Evolutionary conservation across 1,139 yeast genomes (phyloP).

Genomic region (Martiniozyma asiatica): DNA sequence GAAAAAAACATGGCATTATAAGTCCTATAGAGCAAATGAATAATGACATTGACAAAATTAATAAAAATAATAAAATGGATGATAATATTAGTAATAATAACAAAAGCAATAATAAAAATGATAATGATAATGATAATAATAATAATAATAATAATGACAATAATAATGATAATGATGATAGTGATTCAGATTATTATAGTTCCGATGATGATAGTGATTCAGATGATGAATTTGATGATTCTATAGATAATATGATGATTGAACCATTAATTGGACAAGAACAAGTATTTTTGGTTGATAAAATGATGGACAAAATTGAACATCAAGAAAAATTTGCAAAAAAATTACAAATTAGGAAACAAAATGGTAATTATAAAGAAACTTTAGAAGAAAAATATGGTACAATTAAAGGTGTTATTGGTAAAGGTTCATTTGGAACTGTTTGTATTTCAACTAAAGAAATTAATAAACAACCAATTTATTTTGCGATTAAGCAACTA

Average conservation of each 20-base stretch:
- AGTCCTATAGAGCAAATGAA: constrained; percentile 3
- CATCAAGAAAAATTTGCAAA: constrained; percentile 19
- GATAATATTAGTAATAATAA: constrained; percentile 1
- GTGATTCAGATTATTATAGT: constrained; percentile 15
- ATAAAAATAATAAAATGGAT: constrained; percentile 7
- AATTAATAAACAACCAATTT: constrained; percentile 23
- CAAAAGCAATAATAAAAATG: constrained; percentile 12
- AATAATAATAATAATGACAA: constrained; percentile 20
- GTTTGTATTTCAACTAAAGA: constrained; percentile 40
- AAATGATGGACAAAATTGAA: constrained; percentile 32
- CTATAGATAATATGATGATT: constrained; percentile 25
- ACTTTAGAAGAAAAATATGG: constrained; percentile 41
- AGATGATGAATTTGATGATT: constrained; percentile 22
- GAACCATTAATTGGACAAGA: constrained; percentile 47
- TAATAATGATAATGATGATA: constrained; percentile 19
- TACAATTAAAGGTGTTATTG: constrained; percentile 46
- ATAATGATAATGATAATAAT: constrained; percentile 9
- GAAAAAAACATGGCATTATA: constrained; percentile 4
- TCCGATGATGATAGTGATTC: constrained; percentile 22
- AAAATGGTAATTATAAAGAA: constrained; percentile 16
- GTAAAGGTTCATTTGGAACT: constrained; percentile 61
- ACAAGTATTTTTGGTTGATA: constrained; percentile 40
- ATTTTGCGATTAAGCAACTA: constrained; percentile 64
- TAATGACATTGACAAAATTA: constrained; percentile 22
- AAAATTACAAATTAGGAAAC: constrained; percentile 13